Percentiles rank a stretch among this genome's conserved stretches.
Evolutionary conservation across 176 grass and related monocot genomes (phyloP).

Genomic region (Oryza meyeriana): DNA sequence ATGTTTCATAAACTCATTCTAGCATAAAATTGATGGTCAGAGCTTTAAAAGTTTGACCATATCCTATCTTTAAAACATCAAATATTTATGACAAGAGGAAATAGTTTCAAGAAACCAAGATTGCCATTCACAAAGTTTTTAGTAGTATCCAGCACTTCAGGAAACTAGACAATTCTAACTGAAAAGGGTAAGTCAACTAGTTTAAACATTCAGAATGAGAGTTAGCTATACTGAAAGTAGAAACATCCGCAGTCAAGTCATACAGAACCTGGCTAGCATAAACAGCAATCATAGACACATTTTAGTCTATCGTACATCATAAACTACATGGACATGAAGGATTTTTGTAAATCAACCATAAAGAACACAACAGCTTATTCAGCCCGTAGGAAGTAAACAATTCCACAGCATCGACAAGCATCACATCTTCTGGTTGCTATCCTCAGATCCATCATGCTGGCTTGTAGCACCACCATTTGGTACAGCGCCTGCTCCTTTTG

Average conservation of each 20-base stretch:
- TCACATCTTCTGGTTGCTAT: slow-evolving; percentile 35
- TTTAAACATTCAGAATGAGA: neutral
- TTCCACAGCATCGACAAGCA: neutral
- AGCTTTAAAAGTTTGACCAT: too few relatives aligned
- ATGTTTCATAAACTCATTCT: too few relatives aligned
- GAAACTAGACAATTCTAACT: neutral
- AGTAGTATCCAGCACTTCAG: neutral
- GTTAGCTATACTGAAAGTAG: neutral
- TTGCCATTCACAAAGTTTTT: neutral
- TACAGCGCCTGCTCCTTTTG: slow-evolving; percentile 23
- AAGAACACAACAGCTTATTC: slow-evolving; percentile 14
- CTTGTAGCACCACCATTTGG: slow-evolving; percentile 34
- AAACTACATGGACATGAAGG: neutral
- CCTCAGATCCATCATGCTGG: slow-evolving; percentile 36
- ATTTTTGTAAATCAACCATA: neutral
- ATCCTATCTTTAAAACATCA: too few relatives aligned
- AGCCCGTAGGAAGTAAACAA: slow-evolving; percentile 7
- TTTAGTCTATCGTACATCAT: slow-evolving; percentile 17
- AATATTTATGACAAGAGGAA: too few relatives aligned
- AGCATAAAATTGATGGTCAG: too few relatives aligned
- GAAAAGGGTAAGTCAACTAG: neutral
- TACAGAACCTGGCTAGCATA: slow-evolving; percentile 13
- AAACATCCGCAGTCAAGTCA: neutral
- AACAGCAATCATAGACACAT: slow-evolving; percentile 1
- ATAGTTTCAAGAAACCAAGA: neutral